Conservation (phyloP, 345 rosid genomes). For the Populus pruinosa region DNA sequence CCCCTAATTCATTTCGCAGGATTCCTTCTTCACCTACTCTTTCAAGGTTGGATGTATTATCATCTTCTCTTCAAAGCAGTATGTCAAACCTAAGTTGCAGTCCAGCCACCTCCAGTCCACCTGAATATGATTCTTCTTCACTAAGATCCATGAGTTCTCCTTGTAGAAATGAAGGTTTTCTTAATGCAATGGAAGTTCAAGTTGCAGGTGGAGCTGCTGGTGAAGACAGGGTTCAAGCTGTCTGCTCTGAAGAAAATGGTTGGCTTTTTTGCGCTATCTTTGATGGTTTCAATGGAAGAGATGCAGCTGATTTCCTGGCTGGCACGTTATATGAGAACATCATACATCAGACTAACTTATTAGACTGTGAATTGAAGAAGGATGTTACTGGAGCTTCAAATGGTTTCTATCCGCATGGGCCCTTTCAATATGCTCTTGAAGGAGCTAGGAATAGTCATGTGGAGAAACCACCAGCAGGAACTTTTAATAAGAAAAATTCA, state of each 20-base stretch:
- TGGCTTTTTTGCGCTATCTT: constrained; percentile 89
- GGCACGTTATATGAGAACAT: constrained; percentile 85
- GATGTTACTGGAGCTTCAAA: constrained; percentile 22
- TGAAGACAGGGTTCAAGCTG: constrained; percentile 96
- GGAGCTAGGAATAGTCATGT: constrained; percentile 10
- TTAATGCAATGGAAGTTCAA: constrained; percentile 71
- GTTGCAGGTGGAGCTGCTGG: constrained; percentile 99
- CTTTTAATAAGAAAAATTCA: constrained; percentile 7
- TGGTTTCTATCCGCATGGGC: constrained; percentile 20
- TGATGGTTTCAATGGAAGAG: constrained; percentile 96
- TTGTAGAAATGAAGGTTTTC: constrained; percentile 65
- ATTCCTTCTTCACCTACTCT: constrained; percentile 73
- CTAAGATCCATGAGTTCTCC: constrained; percentile 59
- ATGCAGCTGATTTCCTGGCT: constrained; percentile 97
- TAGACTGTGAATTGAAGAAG: constrained; percentile 54
- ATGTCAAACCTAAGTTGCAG: constrained; percentile 80
- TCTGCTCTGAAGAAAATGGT: constrained; percentile 94
- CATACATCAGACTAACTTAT: constrained; percentile 47
- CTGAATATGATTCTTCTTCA: constrained; percentile 59
- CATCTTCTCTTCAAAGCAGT: constrained; percentile 83
- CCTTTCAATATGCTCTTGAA: constrained; percentile 26
- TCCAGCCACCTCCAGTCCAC: constrained; percentile 56
- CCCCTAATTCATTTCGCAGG: constrained; percentile 77
- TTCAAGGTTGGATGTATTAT: constrained; percentile 75
- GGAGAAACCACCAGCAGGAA: constrained; percentile 12